Evolutionary conservation across 2,329 filamentous ascomycete genomes (phyloP).

Genomic region (Aspergillus sp.): DNA sequence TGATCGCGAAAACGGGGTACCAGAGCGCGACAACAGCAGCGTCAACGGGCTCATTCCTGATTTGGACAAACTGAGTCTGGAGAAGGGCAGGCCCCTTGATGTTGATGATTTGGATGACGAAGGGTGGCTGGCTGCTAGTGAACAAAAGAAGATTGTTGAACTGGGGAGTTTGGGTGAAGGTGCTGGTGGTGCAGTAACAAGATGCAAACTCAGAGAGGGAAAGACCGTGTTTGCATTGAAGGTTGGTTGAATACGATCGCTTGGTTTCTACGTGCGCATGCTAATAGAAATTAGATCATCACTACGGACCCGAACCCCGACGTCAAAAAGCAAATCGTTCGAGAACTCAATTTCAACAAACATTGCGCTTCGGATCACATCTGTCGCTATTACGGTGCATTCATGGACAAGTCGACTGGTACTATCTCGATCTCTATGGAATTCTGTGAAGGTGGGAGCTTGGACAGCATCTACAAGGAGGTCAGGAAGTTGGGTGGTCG

Average conservation of each 20-base stretch:
- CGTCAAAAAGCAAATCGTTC: conserved; percentile 96
- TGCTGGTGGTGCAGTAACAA: conserved; percentile 89
- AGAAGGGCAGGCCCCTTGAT: conserved; percentile 76
- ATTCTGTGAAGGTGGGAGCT: conserved; percentile 91
- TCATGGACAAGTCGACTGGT: conserved; percentile 89
- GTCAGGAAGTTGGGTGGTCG: conserved; percentile 91
- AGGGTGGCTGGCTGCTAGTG: conserved; percentile 87
- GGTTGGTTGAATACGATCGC: conserved; percentile 43
- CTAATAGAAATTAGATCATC: conserved; percentile 62
- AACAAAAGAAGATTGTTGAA: conserved; percentile 80
- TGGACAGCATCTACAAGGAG: conserved; percentile 96
- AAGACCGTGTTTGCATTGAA: conserved; percentile 96
- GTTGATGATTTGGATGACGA: conserved; percentile 94
- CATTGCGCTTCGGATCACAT: conserved; percentile 94
- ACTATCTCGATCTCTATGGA: conserved; percentile 99
- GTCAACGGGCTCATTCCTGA: conserved; percentile 67
- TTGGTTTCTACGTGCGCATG: conserved; percentile 1
- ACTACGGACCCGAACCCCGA: conserved; percentile 97
- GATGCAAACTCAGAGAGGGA: conserved; percentile 79
- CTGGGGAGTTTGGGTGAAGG: conserved; percentile 87
- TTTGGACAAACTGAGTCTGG: conserved; percentile 72
- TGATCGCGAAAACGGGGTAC: conserved; percentile 65
- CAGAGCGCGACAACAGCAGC: conserved; percentile 81
- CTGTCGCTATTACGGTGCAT: conserved; percentile 94
- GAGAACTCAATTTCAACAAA: conserved; percentile 96